A percentile compares a stretch with the other conserved stretches of the same genome.
phyloP scores from a whole-genome alignment of 208 protist genomes.

The Trypanosoma platydactyli region DNA sequence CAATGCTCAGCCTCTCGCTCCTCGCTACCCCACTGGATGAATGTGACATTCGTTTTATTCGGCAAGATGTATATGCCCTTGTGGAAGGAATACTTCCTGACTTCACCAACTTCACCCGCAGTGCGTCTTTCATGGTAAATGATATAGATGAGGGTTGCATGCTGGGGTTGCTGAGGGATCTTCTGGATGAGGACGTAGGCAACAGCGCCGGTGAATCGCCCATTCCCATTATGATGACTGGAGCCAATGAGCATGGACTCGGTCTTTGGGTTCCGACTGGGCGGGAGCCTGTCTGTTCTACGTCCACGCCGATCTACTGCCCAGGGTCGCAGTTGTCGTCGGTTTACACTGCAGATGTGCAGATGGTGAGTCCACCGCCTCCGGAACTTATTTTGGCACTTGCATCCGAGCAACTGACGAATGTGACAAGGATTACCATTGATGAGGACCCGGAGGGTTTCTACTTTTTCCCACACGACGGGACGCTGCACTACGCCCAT shows the following conservation, averaged over 20 bases:
- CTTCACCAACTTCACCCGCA: conserved; percentile 48
- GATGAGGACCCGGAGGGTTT: conserved; percentile 27
- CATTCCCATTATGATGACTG: conserved; percentile 13
- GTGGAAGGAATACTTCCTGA: conserved; percentile 52
- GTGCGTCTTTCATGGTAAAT: conserved; percentile 44
- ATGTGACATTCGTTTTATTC: conserved; percentile 38
- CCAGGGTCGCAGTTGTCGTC: conserved; percentile 1
- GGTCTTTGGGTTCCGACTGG: conserved; percentile 26
- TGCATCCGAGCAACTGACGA: conserved; percentile 7
- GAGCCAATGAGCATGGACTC: conserved; percentile 18
- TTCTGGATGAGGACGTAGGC: conserved; percentile 7
- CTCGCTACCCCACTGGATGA: conserved; percentile 56
- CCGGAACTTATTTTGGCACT: conserved; percentile 27
- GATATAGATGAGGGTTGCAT: conserved; percentile 31
- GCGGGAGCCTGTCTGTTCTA: conserved; percentile 17
- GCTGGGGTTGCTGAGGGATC: conserved; percentile 7
- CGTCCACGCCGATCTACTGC: conserved; percentile 19
- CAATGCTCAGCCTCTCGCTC: conserved; percentile 57
- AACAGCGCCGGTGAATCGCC: background rate
- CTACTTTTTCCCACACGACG: conserved; percentile 33
- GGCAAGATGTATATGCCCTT: conserved; percentile 33
- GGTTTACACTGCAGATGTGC: conserved; percentile 23
- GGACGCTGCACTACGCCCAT: conserved; percentile 15
- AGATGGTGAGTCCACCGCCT: conserved; percentile 14
- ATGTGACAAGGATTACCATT: conserved; percentile 6